phyloP scores from a whole-genome alignment of 257 asterid species.

The Solanum arcanum region DNA sequence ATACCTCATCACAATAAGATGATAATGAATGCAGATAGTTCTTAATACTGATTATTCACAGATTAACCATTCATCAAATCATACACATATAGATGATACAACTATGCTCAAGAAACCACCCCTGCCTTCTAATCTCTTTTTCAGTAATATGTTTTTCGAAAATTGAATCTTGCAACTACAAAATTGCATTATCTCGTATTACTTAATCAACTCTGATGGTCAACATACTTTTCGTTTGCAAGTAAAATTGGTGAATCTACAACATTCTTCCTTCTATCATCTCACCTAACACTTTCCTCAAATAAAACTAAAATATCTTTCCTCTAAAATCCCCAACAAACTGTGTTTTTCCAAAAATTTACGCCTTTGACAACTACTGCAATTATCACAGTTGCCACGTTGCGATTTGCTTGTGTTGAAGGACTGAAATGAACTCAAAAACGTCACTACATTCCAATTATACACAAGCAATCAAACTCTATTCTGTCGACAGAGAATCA shows the following conservation, averaged over 20 bases:
- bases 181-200: background rate
- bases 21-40: background rate
- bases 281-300: background rate
- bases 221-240: background rate
- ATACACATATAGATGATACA: background rate
- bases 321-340: background rate
- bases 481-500: background rate
- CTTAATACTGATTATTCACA: background rate
- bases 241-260: background rate
- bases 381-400: background rate
- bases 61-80: background rate
- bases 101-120: background rate
- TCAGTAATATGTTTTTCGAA: background rate
- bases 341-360: background rate
- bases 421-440: background rate
- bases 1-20: background rate
- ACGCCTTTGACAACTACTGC: background rate
- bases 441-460: background rate
- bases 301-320: background rate
- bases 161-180: background rate
- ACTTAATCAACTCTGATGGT: background rate
- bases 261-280: background rate
- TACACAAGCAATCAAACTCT: background rate
- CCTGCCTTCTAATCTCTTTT: background rate
- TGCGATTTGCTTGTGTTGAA: background rate